phyloP scores from a whole-genome alignment of 805 yeast genomes.

The Candida pseudoglaebosa region DNA sequence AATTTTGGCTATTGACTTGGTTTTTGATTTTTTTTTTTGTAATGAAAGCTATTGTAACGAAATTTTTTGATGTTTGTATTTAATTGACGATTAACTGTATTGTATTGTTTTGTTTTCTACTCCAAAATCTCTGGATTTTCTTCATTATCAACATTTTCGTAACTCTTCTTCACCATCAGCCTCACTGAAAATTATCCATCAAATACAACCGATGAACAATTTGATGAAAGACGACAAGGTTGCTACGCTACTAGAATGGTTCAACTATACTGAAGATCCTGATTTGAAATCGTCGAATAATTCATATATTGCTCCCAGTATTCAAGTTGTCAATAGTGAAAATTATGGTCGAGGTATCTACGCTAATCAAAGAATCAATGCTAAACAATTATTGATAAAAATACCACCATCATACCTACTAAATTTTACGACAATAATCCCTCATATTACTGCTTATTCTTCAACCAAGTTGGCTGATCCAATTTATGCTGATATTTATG shows the following conservation, averaged over 20 bases:
- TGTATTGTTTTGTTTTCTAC: no score
- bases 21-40: no score
- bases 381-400: slow-evolving; percentile 45
- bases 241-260: slow-evolving; percentile 23
- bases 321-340: slow-evolving; percentile 37
- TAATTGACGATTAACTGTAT: no score
- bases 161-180: no score
- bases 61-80: no score
- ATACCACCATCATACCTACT: slow-evolving; percentile 58
- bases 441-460: slow-evolving; percentile 42
- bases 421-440: slow-evolving; percentile 50
- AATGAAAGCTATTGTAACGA: no score
- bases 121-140: no score
- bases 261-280: slow-evolving; percentile 22
- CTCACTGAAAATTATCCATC: neutral
- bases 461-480: slow-evolving; percentile 23
- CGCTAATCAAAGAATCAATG: slow-evolving; percentile 33
- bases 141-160: no score
- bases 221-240: slow-evolving; percentile 11
- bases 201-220: no score
- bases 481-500: slow-evolving; percentile 15
- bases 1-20: no score
- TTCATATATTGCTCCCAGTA: slow-evolving; percentile 34
- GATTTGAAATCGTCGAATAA: slow-evolving; percentile 16
- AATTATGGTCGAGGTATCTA: slow-evolving; percentile 61